These are phyloP conservation scores for Pseudogymnoascus sp. DNA, from an alignment of 2,329 filamentous ascomycete genomes.

Conservation along the genomic window DNA sequence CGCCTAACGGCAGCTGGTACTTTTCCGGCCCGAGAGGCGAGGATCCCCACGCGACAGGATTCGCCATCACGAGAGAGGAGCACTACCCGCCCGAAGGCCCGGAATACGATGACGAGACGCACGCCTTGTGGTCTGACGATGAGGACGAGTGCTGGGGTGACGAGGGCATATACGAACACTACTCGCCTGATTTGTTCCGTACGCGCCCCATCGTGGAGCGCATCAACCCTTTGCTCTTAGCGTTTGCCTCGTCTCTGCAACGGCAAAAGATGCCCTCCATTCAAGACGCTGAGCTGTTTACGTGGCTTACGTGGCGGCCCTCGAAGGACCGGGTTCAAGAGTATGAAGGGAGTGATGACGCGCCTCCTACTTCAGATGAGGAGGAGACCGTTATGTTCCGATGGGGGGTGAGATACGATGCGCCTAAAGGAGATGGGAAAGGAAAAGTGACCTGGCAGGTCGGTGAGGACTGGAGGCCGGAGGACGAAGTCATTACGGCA, in stretches of 20 bases:
- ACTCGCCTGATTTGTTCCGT: constrained; percentile 17
- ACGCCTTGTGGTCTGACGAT: constrained; percentile 13
- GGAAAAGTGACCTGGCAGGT: constrained; percentile 18
- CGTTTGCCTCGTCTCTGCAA: constrained; percentile 15
- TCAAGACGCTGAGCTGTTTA: constrained; percentile 16
- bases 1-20: constrained; percentile 20
- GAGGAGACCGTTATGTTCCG: constrained; percentile 12
- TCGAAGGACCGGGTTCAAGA: constrained; percentile 15
- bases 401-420: constrained; percentile 19
- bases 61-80: constrained; percentile 18
- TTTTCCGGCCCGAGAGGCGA: constrained; percentile 19
- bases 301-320: constrained; percentile 17
- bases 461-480: constrained; percentile 16
- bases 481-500: constrained; percentile 13
- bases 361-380: background rate
- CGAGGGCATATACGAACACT: background rate
- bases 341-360: constrained; percentile 13
- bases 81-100: constrained; percentile 17
- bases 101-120: constrained; percentile 16
- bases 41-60: constrained; percentile 17
- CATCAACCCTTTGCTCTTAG: constrained; percentile 14
- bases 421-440: constrained; percentile 12
- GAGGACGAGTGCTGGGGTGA: constrained; percentile 11
- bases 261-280: constrained; percentile 14
- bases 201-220: constrained; percentile 6